phyloP scores from a whole-genome alignment of 192 early-diverging fungal species.

The Coemansia sp. region DNA sequence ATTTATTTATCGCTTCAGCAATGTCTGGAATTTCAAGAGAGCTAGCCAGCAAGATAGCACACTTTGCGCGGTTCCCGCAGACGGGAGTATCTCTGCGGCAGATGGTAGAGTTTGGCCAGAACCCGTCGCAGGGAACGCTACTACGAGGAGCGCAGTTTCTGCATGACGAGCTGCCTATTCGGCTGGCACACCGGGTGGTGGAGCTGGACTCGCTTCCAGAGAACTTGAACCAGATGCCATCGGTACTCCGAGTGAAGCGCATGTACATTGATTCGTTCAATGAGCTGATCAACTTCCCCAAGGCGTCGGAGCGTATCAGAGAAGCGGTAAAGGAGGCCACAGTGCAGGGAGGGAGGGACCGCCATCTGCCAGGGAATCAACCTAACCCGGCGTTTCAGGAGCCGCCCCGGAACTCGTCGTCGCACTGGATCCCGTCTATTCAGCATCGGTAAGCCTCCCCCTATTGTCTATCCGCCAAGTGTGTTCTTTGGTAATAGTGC shows the following conservation, averaged over 20 bases:
- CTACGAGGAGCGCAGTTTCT: constrained; percentile 80
- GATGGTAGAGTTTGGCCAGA: constrained; percentile 96
- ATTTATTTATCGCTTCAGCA: background rate
- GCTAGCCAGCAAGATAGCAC: constrained; percentile 72
- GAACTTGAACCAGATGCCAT: constrained; percentile 86
- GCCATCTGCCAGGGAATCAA: constrained; percentile 41
- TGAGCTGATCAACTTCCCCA: constrained; percentile 53
- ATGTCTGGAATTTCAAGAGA: constrained; percentile 60
- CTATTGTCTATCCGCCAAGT: background rate
- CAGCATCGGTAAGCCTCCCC: constrained; percentile 44
- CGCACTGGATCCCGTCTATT: constrained; percentile 59
- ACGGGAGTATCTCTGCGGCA: constrained; percentile 92
- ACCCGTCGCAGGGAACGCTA: constrained; percentile 73
- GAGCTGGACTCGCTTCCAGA: constrained; percentile 92
- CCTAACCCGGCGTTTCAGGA: constrained; percentile 31
- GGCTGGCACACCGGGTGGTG: constrained; percentile 91
- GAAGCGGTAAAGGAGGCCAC: constrained; percentile 42
- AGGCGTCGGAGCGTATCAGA: constrained; percentile 46
- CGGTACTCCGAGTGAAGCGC: constrained; percentile 87
- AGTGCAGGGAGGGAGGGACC: constrained; percentile 18
- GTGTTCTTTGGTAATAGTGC: background rate
- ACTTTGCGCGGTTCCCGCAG: constrained; percentile 85
- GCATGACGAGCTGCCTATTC: constrained; percentile 92
- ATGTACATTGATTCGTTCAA: constrained; percentile 95
- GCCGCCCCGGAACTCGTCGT: constrained; percentile 18